These are phyloP conservation scores for Salix viminalis DNA, from an alignment of 345 rosid species.

Conservation along the genomic window DNA sequence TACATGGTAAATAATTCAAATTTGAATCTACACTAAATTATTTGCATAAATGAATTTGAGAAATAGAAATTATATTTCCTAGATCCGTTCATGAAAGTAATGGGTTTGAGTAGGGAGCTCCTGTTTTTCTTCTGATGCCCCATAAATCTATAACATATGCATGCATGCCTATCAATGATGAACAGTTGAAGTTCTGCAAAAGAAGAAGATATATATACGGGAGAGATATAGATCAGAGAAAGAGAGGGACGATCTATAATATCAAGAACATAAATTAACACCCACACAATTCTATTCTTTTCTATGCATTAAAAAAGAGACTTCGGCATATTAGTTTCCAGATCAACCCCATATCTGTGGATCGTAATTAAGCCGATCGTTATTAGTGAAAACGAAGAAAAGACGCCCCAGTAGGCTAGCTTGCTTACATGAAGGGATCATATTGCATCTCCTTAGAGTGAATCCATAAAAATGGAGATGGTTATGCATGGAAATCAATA, in stretches of 20 bases:
- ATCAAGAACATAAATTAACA: background rate
- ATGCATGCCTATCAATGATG: too few species aligned
- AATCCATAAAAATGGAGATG: background rate
- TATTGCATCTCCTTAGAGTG: background rate
- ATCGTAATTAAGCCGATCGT: constrained; percentile 1
- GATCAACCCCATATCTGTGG: background rate
- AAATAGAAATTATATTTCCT: background rate
- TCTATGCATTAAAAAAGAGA: background rate
- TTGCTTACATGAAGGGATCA: too few species aligned
- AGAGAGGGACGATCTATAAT: background rate
- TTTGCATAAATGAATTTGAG: background rate
- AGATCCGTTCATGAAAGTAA: background rate
- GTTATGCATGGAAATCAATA: background rate
- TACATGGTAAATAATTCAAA: background rate
- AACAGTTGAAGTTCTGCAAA: background rate
- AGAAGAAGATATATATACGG: background rate
- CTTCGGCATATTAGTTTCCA: background rate
- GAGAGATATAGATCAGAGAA: background rate
- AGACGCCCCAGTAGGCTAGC: background rate
- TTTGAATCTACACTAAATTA: background rate
- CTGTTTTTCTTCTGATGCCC: too few species aligned
- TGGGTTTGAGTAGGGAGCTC: too few species aligned
- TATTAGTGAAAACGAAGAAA: background rate
- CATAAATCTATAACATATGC: too few species aligned
- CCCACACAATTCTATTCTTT: background rate